Conservation (phyloP, 192 early-diverging fungal species). For the Backusella tuberculispora region DNA sequence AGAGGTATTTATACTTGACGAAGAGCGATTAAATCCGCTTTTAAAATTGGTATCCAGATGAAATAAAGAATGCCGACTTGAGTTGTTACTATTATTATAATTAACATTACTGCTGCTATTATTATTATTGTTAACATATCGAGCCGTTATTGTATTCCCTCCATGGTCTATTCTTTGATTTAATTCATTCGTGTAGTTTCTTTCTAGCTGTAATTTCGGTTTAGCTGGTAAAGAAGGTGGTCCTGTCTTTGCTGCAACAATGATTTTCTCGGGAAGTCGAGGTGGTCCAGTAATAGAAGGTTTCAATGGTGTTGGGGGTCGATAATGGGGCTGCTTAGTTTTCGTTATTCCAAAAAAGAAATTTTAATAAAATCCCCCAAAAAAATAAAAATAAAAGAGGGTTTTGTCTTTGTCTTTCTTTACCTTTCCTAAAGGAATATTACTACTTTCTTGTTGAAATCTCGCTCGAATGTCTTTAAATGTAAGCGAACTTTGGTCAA, state of each 20-base stretch:
- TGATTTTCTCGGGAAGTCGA: slow-evolving; percentile 11
- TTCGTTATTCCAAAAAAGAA: slow-evolving; percentile 1
- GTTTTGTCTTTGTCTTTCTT: background rate
- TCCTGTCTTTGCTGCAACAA: slow-evolving; percentile 15
- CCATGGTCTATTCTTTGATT: too few relatives aligned
- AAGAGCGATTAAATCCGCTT: background rate
- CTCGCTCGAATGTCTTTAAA: slow-evolving; percentile 38
- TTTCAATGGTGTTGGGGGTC: slow-evolving; percentile 8
- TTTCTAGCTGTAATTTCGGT: slow-evolving; percentile 10
- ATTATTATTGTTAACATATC: background rate
- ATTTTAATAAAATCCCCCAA: background rate
- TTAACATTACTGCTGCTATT: too few relatives aligned
- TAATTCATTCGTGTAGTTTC: background rate
- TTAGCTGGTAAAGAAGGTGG: slow-evolving; percentile 17
- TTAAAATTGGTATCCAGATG: background rate
- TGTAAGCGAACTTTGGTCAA: slow-evolving; percentile 21
- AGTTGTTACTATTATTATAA: background rate
- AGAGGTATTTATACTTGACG: background rate
- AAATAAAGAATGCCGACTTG: slow-evolving; percentile 12
- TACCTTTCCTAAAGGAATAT: background rate
- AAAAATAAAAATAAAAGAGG: background rate
- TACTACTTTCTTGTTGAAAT: slow-evolving; percentile 27
- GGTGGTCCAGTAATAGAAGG: slow-evolving; percentile 17
- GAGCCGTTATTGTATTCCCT: background rate
- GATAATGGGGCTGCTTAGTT: slow-evolving; percentile 1